A percentile compares a stretch with the other conserved stretches of the same genome.
phyloP scores from a whole-genome alignment of 768 basidiomycete genomes.

The Hypholoma sublateritium region DNA sequence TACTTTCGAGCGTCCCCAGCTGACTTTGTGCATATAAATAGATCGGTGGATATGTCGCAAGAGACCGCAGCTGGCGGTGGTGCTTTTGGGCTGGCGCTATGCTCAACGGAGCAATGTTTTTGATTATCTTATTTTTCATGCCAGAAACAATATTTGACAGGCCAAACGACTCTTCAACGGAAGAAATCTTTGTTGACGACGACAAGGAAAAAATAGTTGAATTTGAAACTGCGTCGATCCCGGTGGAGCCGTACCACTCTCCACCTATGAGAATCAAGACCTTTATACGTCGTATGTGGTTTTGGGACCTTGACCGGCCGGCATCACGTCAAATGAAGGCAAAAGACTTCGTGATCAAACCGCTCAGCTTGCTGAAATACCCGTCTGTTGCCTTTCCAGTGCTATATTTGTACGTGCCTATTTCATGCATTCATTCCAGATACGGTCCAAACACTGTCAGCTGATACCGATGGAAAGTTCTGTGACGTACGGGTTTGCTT shows the following conservation, averaged over 20 bases:
- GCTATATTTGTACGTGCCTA: conserved; percentile 30
- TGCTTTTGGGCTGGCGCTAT: conserved; percentile 45
- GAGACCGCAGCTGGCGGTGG: conserved; percentile 39
- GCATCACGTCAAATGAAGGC: conserved; percentile 23
- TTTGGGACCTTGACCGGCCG: conserved; percentile 30
- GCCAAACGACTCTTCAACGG: conserved; percentile 13
- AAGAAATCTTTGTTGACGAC: conserved; percentile 9
- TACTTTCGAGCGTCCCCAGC: neutral
- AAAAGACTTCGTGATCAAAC: conserved; percentile 31
- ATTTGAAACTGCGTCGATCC: conserved; percentile 1
- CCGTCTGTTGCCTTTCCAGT: conserved; percentile 39
- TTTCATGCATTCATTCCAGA: neutral
- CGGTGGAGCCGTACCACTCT: conserved; percentile 22
- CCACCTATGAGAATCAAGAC: conserved; percentile 24
- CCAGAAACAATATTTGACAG: conserved; percentile 43
- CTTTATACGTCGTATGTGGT: conserved; percentile 28
- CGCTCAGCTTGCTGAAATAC: conserved; percentile 38
- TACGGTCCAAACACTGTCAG: neutral
- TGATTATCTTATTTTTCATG: conserved; percentile 35
- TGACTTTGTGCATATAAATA: conserved; percentile 2
- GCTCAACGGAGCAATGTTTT: conserved; percentile 34
- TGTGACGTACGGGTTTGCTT: conserved; percentile 37
- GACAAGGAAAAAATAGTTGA: conserved; percentile 14
- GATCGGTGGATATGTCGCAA: conserved; percentile 37
- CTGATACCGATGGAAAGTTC: conserved; percentile 18